These are phyloP conservation scores for Globisporangium cylindrosporum DNA, from an alignment of 352 stramenopile species.

Conservation along the genomic window DNA sequence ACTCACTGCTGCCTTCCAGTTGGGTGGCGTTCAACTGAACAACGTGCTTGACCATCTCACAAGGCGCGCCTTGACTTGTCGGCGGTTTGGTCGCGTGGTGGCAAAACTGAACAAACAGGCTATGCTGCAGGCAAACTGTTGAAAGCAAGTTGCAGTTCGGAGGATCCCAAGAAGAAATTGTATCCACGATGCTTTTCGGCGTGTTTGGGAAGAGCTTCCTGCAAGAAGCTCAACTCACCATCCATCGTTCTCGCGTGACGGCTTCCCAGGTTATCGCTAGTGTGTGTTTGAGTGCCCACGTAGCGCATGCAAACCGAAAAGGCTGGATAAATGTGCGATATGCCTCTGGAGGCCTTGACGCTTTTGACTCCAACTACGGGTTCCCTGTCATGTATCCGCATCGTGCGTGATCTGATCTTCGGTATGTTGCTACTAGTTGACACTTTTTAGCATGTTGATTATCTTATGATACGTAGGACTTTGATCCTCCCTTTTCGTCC, in stretches of 20 bases:
- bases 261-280: neutral
- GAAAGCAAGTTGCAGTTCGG: neutral
- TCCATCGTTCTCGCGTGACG: neutral
- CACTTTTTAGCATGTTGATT: neutral
- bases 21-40: too few relatives aligned
- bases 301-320: neutral
- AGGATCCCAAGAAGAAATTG: neutral
- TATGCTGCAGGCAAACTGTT: neutral
- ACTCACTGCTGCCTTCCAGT: too few relatives aligned
- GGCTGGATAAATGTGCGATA: neutral
- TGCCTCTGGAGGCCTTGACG: neutral
- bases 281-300: neutral
- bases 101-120: too few relatives aligned
- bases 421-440: neutral
- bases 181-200: neutral
- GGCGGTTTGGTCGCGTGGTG: too few relatives aligned
- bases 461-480: neutral
- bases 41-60: too few relatives aligned
- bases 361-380: neutral
- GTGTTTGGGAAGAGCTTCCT: neutral
- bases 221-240: neutral
- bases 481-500: neutral
- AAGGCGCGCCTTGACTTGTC: too few relatives aligned
- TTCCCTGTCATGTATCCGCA: neutral
- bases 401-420: neutral